Base-by-base conservation (phyloP, 345 rosid genomes). In the Sonneratia alba region DNA sequence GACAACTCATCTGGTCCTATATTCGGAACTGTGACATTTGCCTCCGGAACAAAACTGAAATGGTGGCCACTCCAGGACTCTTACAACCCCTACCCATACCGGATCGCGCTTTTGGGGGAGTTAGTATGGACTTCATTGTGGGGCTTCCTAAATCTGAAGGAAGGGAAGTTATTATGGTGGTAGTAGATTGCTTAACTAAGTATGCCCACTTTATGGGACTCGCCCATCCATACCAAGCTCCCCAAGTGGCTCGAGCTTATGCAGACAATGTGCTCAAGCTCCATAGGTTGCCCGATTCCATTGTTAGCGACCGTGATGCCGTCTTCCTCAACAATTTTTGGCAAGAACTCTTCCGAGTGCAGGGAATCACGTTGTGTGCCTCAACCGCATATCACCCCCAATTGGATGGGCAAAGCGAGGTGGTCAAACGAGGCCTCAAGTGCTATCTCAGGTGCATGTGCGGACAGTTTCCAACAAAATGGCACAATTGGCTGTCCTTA, bases 161-260 rank as follows among this genome's bases (percentile, higher is more conserved):
- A 14, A 22, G 24, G 36, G 67, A 63, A 7, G 67, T 63, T 4
- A 63, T 63, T 8, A 14, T 63, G 15, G 67, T 63, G 32, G 67
- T 63, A 9, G 36, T 63, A 1, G 67, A 63, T 13, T 0, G 51
- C 2, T 47, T 47, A 7, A 47, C 51, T 13, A 47, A 47, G 14
- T 47, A 47, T 47, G 67, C 67, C 24, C 67, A 63, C 21, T 63
- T 63, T 36, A 16, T 63, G 67, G 67, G 21, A 4, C 67, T 63
- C 2, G 13, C 34, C 13, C 67, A 63, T 24, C 67, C 67, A 9
- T 63, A 63, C 21, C 0, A 10, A 2, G 67, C 67, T 24, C 11
- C 15, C 24, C 15, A n/a, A 7, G 67, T 63, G 8, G 67, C 67
- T 16, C 14, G 21, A 63, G 38, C 38, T 4, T 66, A 13, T 36